Evolutionary conservation across 2,329 filamentous ascomycete genomes (phyloP).

Genomic region (Lasiodiplodia citricola): DNA sequence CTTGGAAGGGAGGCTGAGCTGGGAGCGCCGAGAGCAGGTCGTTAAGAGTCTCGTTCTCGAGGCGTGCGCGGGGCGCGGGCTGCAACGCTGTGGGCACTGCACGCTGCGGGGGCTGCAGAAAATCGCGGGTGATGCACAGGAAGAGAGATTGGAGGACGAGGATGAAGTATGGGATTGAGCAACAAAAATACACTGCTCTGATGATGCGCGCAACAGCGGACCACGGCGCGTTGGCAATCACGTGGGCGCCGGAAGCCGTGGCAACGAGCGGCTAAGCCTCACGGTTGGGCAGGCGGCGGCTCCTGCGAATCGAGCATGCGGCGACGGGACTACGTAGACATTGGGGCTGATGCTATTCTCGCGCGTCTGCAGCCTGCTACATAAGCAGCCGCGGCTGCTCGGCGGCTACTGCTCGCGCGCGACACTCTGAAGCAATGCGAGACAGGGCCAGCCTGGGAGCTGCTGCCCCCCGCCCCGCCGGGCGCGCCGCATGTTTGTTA

Average conservation of each 20-base stretch:
- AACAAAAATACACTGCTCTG: slow-evolving; percentile 8
- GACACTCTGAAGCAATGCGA: slow-evolving; percentile 20
- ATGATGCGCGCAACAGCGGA: neutral
- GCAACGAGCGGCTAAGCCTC: slow-evolving; percentile 15
- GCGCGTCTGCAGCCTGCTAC: slow-evolving; percentile 5
- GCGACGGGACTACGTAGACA: slow-evolving; percentile 11
- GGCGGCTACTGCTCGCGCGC: slow-evolving; percentile 7
- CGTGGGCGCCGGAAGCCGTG: slow-evolving; percentile 12
- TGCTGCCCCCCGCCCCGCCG: neutral
- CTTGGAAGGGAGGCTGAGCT: slow-evolving; percentile 27
- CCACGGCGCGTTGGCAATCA: slow-evolving; percentile 13
- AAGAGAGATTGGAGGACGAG: slow-evolving; percentile 16
- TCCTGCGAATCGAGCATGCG: slow-evolving; percentile 7
- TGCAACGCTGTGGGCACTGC: slow-evolving; percentile 5
- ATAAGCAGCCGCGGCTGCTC: slow-evolving; percentile 18
- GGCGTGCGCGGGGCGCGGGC: neutral
- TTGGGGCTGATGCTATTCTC: slow-evolving; percentile 22
- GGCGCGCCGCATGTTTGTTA: neutral
- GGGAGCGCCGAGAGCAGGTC: slow-evolving; percentile 17
- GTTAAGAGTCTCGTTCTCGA: slow-evolving; percentile 22
- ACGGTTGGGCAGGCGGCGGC: slow-evolving; percentile 6
- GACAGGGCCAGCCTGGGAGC: slow-evolving; percentile 1
- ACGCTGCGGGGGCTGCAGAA: slow-evolving; percentile 19
- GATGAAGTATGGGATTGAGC: slow-evolving; percentile 21
- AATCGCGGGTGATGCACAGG: slow-evolving; percentile 1